Conservation (phyloP, 257 asterid genomes). For the Echium plantagineum region DNA sequence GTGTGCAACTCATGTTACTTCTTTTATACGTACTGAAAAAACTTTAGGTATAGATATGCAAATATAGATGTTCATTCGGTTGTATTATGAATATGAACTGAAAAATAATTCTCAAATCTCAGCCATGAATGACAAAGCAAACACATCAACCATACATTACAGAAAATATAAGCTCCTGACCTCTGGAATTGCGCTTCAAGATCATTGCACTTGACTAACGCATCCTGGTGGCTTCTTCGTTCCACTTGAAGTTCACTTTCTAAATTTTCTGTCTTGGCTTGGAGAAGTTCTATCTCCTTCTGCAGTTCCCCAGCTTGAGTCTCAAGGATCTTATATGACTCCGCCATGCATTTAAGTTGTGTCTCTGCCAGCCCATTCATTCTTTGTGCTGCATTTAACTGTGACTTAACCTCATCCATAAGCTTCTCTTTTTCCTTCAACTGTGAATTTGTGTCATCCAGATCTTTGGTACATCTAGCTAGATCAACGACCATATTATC, state of each 20-base stretch:
- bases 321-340: conserved; percentile 80
- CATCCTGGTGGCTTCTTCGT: conserved; percentile 42
- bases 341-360: conserved; percentile 97
- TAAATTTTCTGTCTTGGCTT: conserved; percentile 38
- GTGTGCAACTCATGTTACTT: too few relatives aligned
- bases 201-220: conserved; percentile 51
- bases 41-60: too few relatives aligned
- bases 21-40: too few relatives aligned
- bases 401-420: conserved; percentile 74
- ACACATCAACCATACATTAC: too few relatives aligned
- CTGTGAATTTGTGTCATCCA: conserved; percentile 55
- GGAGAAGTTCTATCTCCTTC: conserved; percentile 54
- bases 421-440: conserved; percentile 59
- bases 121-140: background rate
- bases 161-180: conserved; percentile 20
- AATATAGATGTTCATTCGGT: too few relatives aligned
- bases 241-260: conserved; percentile 69
- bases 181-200: conserved; percentile 65
- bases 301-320: conserved; percentile 62
- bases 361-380: conserved; percentile 83
- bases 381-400: conserved; percentile 60
- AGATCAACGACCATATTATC: conserved; percentile 55
- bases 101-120: too few relatives aligned
- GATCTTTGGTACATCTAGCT: conserved; percentile 38
- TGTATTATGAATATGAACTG: too few relatives aligned